Conservation (phyloP, 176 grass and related monocot species). For the Carex myosuroides region DNA sequence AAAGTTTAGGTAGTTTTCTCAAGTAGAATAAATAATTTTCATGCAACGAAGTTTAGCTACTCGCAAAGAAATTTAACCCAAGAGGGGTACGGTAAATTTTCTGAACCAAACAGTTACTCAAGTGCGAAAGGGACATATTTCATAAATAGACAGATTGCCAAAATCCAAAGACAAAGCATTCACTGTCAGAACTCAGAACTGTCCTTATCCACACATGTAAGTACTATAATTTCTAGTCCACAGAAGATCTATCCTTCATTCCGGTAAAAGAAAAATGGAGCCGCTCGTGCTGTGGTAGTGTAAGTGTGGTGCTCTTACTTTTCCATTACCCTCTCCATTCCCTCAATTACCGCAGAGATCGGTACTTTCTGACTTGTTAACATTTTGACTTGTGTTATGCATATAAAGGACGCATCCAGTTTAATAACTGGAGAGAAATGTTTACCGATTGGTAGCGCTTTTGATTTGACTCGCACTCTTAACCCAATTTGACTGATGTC, state of each 20-base stretch:
- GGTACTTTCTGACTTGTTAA: neutral
- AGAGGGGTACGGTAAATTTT: neutral
- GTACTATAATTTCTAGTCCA: neutral
- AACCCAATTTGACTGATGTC: constrained; percentile 32
- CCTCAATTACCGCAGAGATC: neutral
- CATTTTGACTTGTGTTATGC: neutral
- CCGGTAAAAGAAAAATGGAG: neutral
- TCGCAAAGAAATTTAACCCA: no score
- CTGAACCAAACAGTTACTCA: neutral
- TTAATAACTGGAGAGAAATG: neutral
- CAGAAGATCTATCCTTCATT: neutral
- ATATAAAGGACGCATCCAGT: neutral
- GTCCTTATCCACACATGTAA: neutral
- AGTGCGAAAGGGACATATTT: neutral
- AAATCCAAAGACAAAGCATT: neutral
- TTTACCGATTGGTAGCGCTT: neutral
- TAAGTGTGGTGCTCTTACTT: neutral
- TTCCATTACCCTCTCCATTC: neutral
- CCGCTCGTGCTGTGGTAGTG: neutral
- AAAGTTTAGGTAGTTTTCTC: no score
- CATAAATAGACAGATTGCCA: neutral
- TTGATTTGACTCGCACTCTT: constrained; percentile 25
- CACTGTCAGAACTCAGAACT: neutral
- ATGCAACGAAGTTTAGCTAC: no score
- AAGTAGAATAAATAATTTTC: no score